phyloP scores from a whole-genome alignment of 2,329 filamentous ascomycete species.

The Colletotrichum coccodes region DNA sequence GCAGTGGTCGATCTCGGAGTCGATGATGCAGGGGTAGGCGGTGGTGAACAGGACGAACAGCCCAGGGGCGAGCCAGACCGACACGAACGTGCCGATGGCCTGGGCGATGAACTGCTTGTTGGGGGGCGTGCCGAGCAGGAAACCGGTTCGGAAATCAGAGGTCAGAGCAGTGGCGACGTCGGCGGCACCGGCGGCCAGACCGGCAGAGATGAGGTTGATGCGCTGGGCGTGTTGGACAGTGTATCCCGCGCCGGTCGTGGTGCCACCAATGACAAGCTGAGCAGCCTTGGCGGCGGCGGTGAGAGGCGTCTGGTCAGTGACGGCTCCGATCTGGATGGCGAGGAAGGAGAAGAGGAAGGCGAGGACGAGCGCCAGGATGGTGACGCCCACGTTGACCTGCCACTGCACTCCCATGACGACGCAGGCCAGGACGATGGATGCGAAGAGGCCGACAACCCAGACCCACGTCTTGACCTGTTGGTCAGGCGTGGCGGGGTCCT shows the following conservation, averaged over 20 bases:
- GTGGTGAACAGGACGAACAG: conserved; percentile 70
- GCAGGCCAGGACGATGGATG: conserved; percentile 62
- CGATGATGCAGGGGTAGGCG: conserved; percentile 71
- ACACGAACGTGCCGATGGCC: conserved; percentile 64
- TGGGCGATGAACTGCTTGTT: conserved; percentile 70
- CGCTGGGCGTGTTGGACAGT: conserved; percentile 59
- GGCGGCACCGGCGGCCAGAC: conserved; percentile 57
- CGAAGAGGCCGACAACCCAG: conserved; percentile 57
- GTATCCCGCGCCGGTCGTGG: conserved; percentile 62
- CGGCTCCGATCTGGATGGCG: conserved; percentile 68
- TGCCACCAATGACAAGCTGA: conserved; percentile 69
- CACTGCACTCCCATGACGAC: conserved; percentile 62
- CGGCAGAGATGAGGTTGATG: conserved; percentile 68
- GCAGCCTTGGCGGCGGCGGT: conserved; percentile 76
- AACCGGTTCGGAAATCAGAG: conserved; percentile 70
- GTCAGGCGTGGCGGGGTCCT: conserved; percentile 51
- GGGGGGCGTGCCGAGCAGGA: conserved; percentile 68
- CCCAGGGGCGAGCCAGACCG: conserved; percentile 68
- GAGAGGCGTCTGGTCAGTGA: conserved; percentile 71
- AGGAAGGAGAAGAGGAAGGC: conserved; percentile 71
- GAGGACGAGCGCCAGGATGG: conserved; percentile 64
- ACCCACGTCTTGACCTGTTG: conserved; percentile 64
- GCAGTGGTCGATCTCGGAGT: conserved; percentile 56
- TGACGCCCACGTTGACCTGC: conserved; percentile 66
- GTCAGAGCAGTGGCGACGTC: conserved; percentile 59